phyloP scores from a whole-genome alignment of 352 stramenopile genomes.

The Plasmopara viticola region DNA sequence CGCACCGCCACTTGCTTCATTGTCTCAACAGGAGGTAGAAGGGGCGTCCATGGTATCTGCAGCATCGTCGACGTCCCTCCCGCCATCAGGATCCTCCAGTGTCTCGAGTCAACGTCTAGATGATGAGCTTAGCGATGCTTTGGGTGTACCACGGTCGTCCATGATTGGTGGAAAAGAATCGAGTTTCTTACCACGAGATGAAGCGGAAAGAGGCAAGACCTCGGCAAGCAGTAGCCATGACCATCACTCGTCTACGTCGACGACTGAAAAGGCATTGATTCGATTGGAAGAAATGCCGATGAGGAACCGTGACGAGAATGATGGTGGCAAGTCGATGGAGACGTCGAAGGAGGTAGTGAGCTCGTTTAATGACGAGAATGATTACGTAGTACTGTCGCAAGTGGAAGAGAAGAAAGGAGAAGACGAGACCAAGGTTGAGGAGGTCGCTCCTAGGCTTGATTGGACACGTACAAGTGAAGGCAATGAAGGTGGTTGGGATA shows the following conservation, averaged over 20 bases:
- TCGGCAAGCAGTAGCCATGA: conserved; percentile 1
- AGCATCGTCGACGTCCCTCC: conserved; percentile 25
- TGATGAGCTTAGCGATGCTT: conserved; percentile 50
- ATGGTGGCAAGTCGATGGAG: neutral
- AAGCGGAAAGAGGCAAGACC: neutral
- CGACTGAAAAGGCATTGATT: conserved; percentile 15
- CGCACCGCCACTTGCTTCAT: conserved; percentile 2
- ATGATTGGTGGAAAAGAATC: neutral
- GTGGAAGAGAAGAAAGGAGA: conserved; percentile 23
- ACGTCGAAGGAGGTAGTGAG: conserved; percentile 1
- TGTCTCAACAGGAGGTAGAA: conserved; percentile 8
- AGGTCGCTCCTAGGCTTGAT: neutral
- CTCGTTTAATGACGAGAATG: conserved; percentile 5
- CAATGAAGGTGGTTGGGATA: conserved; percentile 31
- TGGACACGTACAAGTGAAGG: conserved; percentile 3
- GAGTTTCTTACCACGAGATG: neutral
- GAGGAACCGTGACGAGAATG: neutral
- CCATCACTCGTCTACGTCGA: conserved; percentile 1
- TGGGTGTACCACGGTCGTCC: conserved; percentile 29
- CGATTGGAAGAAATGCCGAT: conserved; percentile 1
- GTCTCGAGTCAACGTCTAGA: conserved; percentile 28
- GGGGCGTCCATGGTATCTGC: conserved; percentile 13
- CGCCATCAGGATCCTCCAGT: conserved; percentile 9
- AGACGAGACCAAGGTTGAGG: conserved; percentile 10
- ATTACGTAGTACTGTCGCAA: conserved; percentile 6